These are phyloP conservation scores for Globisporangium spinosum DNA, from an alignment of 352 stramenopile genomes.

Conservation along the genomic window DNA sequence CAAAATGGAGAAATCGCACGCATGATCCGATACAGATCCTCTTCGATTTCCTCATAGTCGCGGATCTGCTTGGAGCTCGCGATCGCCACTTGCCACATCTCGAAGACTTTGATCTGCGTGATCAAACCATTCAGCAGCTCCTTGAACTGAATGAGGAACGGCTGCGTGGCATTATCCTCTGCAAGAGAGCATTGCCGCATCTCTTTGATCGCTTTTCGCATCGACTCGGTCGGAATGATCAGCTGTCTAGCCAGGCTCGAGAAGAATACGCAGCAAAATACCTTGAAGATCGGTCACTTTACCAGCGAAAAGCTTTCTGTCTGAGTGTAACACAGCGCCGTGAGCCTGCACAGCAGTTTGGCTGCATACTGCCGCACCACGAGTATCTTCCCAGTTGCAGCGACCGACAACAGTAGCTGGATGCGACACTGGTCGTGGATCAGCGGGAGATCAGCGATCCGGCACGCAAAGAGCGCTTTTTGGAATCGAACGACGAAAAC, in stretches of 20 bases:
- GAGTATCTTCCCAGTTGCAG: conserved; percentile 30
- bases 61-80: conserved; percentile 16
- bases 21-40: conserved; percentile 44
- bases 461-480: conserved; percentile 45
- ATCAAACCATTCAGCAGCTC: conserved; percentile 48
- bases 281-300: conserved; percentile 41
- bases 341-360: conserved; percentile 43
- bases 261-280: conserved; percentile 48
- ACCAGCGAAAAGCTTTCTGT: conserved; percentile 60
- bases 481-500: conserved; percentile 50
- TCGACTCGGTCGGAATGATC: conserved; percentile 26
- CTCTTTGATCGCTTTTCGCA: conserved; percentile 51
- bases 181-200: conserved; percentile 38
- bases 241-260: conserved; percentile 9
- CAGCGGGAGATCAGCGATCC: conserved; percentile 40
- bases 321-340: conserved; percentile 52
- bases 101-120: conserved; percentile 54
- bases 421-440: conserved; percentile 54
- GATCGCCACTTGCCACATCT: conserved; percentile 45
- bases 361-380: conserved; percentile 34
- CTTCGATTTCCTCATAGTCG: conserved; percentile 66
- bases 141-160: conserved; percentile 47
- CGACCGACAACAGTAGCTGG: conserved; percentile 43
- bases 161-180: conserved; percentile 13
- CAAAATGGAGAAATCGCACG: conserved; percentile 53